Evolutionary conservation across 305 asterid species (phyloP).

Genomic region (Rubia tinctorum): DNA sequence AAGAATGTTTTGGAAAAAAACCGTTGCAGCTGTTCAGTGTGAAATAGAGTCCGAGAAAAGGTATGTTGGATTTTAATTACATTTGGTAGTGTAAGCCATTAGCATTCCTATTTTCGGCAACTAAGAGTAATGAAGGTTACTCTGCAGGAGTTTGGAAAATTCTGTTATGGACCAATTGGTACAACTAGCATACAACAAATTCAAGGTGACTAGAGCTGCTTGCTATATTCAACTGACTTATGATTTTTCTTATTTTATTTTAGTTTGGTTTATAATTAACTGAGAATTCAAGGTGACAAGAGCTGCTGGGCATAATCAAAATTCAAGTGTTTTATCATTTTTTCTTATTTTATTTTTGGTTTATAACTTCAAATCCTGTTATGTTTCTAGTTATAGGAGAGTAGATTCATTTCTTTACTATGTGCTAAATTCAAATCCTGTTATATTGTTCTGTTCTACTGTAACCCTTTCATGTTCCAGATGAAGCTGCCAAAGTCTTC

Average conservation of each 20-base stretch:
- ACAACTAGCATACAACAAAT: constrained; percentile 8
- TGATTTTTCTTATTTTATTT: no score
- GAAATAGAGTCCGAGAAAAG: constrained; percentile 14
- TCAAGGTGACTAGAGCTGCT: constrained; percentile 10
- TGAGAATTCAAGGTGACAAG: constrained; percentile 4
- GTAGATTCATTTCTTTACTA: background rate
- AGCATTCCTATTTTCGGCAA: constrained; percentile 5
- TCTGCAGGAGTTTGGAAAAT: constrained; percentile 20
- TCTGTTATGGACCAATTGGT: constrained; percentile 17
- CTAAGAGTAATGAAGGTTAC: constrained; percentile 1
- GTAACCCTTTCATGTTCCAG: background rate
- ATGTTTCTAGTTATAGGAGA: background rate
- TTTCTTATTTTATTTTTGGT: background rate
- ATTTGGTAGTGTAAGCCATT: background rate
- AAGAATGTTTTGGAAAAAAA: constrained; percentile 8
- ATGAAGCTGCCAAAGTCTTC: background rate
- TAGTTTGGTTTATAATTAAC: no score
- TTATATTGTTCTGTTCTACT: background rate
- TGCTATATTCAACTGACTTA: no score
- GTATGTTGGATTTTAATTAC: constrained; percentile 1
- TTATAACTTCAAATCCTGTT: background rate
- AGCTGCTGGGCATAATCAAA: background rate
- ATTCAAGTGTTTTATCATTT: background rate
- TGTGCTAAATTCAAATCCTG: background rate
- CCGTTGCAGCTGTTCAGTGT: constrained; percentile 17